phyloP scores from a whole-genome alignment of 176 grass and related monocot species.

The Paspalum vaginatum region DNA sequence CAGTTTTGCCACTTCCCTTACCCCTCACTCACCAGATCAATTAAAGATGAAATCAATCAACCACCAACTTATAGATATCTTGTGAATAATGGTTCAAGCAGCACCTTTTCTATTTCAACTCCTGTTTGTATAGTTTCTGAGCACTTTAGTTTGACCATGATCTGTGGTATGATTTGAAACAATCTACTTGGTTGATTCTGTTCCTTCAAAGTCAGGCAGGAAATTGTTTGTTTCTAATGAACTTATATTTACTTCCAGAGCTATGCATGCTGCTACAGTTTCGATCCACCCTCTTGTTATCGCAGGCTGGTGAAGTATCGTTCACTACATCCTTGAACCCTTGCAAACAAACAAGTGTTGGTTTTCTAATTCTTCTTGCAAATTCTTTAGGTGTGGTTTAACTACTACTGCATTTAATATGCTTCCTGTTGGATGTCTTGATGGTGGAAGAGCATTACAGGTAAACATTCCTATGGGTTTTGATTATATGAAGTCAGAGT shows the following conservation, averaged over 20 bases:
- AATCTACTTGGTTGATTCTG: constrained; percentile 4
- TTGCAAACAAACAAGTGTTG: constrained; percentile 13
- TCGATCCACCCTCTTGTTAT: constrained; percentile 96
- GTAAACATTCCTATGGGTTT: constrained; percentile 37
- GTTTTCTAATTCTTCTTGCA: constrained; percentile 41
- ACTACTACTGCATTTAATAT: constrained; percentile 98
- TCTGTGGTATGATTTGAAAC: constrained; percentile 9
- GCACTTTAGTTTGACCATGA: constrained; percentile 1
- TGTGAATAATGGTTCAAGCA: neutral
- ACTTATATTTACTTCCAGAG: constrained; percentile 57
- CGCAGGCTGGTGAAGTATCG: constrained; percentile 83
- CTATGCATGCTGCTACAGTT: constrained; percentile 93
- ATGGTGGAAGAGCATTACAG: constrained; percentile 96
- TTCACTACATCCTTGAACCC: constrained; percentile 14
- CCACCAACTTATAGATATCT: constrained; percentile 13
- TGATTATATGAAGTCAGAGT: neutral
- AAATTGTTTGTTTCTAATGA: constrained; percentile 26
- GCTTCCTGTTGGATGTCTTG: constrained; percentile 96
- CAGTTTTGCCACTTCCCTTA: neutral
- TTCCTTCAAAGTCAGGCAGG: neutral
- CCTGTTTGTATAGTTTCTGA: constrained; percentile 15
- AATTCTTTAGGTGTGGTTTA: constrained; percentile 84
- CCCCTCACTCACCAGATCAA: constrained; percentile 9
- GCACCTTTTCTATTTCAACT: neutral
- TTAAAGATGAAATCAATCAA: constrained; percentile 19